These are phyloP conservation scores for Arthroderma sp. DNA, from an alignment of 2,329 filamentous ascomycete species.

Conservation along the genomic window DNA sequence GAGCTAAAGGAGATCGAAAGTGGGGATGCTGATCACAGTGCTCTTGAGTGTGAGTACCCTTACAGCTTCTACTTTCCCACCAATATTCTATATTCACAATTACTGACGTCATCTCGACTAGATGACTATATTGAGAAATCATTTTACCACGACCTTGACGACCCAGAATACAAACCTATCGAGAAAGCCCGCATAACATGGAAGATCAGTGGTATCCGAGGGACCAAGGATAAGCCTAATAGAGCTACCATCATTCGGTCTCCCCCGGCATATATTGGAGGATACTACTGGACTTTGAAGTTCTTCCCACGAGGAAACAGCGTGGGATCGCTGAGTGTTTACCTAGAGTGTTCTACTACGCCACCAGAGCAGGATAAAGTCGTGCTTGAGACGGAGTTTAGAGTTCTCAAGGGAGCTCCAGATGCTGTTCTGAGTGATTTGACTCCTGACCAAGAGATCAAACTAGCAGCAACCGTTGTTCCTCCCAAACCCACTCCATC, in stretches of 20 bases:
- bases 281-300: conserved; percentile 54
- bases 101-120: conserved; percentile 15
- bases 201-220: conserved; percentile 47
- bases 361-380: conserved; percentile 29
- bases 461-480: conserved; percentile 18
- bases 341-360: conserved; percentile 49
- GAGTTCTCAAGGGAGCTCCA: conserved; percentile 28
- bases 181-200: conserved; percentile 47
- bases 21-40: conserved; percentile 39
- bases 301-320: conserved; percentile 52
- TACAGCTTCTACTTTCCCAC: too few relatives aligned
- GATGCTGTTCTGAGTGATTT: conserved; percentile 25
- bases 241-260: conserved; percentile 48
- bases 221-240: conserved; percentile 49
- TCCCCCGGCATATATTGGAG: conserved; percentile 43
- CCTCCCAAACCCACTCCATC: conserved; percentile 6
- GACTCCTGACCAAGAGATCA: conserved; percentile 24
- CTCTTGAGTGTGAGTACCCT: conserved; percentile 39
- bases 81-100: not conserved
- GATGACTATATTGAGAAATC: conserved; percentile 48
- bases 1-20: conserved; percentile 47
- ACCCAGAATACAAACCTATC: conserved; percentile 45
- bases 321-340: conserved; percentile 47
- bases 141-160: conserved; percentile 44
- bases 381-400: conserved; percentile 31